phyloP scores from a whole-genome alignment of 1,284 basidiomycete species.

The Xerocomus tenax region DNA sequence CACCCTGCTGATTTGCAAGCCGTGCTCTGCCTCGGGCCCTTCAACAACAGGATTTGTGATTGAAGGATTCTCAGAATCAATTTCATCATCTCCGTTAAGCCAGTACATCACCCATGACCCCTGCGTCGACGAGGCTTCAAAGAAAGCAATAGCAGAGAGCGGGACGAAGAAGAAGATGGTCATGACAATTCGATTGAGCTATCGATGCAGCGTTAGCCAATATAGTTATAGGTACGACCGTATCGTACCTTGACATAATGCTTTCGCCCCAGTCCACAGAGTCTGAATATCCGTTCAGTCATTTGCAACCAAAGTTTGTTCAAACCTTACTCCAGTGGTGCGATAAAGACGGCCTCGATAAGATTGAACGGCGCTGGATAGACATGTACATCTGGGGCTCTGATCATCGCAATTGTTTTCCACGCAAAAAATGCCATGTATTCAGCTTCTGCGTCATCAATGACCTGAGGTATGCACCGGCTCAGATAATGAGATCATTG shows the following conservation, averaged over 20 bases:
- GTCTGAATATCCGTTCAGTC: constrained; percentile 32
- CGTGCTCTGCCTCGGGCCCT: constrained; percentile 47
- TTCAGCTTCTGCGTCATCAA: constrained; percentile 63
- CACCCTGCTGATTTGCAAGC: constrained; percentile 63
- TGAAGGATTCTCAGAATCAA: constrained; percentile 53
- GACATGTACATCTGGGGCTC: constrained; percentile 73
- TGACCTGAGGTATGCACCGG: constrained; percentile 33
- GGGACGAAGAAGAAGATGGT: constrained; percentile 71
- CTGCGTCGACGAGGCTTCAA: constrained; percentile 55
- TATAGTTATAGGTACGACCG: neutral
- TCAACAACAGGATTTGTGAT: constrained; percentile 55
- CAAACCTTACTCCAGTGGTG: constrained; percentile 68
- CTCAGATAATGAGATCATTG: neutral
- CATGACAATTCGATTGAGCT: constrained; percentile 78
- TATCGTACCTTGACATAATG: constrained; percentile 49
- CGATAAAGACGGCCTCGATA: constrained; percentile 72
- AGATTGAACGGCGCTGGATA: constrained; percentile 81
- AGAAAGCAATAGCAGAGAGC: constrained; percentile 64
- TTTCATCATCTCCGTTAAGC: constrained; percentile 55
- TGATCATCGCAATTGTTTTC: constrained; percentile 74
- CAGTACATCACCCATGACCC: constrained; percentile 63
- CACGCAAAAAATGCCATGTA: constrained; percentile 83
- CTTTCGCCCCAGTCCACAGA: constrained; percentile 38
- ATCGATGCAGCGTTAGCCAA: constrained; percentile 1
- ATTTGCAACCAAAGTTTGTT: neutral